These are phyloP conservation scores for Colletotrichum truncatum DNA, from an alignment of 2,329 filamentous ascomycete genomes.

Conservation along the genomic window DNA sequence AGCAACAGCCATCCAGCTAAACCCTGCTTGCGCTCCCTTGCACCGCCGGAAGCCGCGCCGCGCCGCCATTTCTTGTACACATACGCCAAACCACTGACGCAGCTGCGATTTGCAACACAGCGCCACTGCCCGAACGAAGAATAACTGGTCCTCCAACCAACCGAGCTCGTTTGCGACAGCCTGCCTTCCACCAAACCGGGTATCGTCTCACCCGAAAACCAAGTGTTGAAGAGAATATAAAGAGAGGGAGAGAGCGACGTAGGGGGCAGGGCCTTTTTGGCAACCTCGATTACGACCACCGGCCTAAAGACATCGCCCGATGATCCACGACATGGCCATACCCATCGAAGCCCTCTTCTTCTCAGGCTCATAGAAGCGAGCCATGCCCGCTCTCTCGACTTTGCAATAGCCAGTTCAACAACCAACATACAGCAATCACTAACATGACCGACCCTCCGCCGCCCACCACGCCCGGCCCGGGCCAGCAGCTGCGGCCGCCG, in stretches of 20 bases:
- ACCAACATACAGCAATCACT: slow-evolving; percentile 23
- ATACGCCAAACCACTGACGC: not conserved
- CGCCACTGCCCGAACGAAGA: slow-evolving; percentile 14
- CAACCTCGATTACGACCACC: slow-evolving; percentile 14
- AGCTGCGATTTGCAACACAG: slow-evolving; percentile 1
- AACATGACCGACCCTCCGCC: slow-evolving; percentile 47
- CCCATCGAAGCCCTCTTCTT: slow-evolving; percentile 12
- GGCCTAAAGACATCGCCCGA: slow-evolving; percentile 21
- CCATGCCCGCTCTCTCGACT: slow-evolving; percentile 20
- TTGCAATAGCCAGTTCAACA: slow-evolving; percentile 23
- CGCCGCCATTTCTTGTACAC: slow-evolving; percentile 3
- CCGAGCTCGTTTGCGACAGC: not conserved
- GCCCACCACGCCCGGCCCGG: slow-evolving; percentile 41
- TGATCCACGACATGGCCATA: slow-evolving; percentile 29
- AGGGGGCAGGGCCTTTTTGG: not conserved
- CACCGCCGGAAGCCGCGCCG: slow-evolving; percentile 7
- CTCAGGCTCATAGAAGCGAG: slow-evolving; percentile 28
- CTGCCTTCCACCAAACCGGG: not conserved
- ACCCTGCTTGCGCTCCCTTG: slow-evolving; percentile 7
- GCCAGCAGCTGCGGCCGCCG: slow-evolving; percentile 43
- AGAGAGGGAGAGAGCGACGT: not conserved
- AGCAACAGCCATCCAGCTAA: not conserved
- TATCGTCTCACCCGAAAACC: not conserved
- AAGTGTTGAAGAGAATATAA: not conserved
- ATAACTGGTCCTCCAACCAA: not conserved